Conservation (phyloP, 2,329 filamentous ascomycete genomes). For the Pyricularia pennisetigena region DNA sequence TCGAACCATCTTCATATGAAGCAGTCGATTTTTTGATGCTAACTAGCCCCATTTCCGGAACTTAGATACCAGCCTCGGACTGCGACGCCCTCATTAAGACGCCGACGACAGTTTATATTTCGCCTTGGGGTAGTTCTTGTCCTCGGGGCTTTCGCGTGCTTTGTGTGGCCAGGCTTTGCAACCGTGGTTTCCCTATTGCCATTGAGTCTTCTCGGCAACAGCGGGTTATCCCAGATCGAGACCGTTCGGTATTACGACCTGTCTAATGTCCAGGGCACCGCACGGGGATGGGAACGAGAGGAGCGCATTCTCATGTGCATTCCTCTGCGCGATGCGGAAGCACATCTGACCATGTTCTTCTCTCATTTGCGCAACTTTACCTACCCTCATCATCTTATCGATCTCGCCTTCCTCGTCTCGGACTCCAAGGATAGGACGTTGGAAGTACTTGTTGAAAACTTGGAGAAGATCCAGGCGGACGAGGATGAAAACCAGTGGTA, state of each 20-base stretch:
- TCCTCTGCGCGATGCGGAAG: slow-evolving; percentile 82
- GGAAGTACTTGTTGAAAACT: slow-evolving; percentile 59
- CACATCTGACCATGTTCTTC: slow-evolving; percentile 96
- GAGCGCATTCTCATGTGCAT: slow-evolving; percentile 94
- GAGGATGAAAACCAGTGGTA: slow-evolving; percentile 73
- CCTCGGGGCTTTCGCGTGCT: slow-evolving; percentile 59
- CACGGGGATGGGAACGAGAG: slow-evolving; percentile 89
- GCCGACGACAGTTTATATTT: slow-evolving; percentile 62
- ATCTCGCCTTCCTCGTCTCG: slow-evolving; percentile 91
- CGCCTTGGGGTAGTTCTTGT: slow-evolving; percentile 53
- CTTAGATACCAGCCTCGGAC: slow-evolving; percentile 76
- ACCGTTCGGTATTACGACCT: slow-evolving; percentile 97
- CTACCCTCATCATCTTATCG: slow-evolving; percentile 92
- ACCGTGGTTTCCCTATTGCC: slow-evolving; percentile 53
- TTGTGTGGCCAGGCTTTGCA: slow-evolving; percentile 58
- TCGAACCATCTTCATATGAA: slow-evolving; percentile 4
- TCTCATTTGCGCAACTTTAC: slow-evolving; percentile 94
- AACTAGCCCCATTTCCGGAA: not conserved
- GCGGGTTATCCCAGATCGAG: slow-evolving; percentile 67
- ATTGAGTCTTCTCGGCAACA: slow-evolving; percentile 58
- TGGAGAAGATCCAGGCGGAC: slow-evolving; percentile 72
- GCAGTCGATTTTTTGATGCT: not conserved
- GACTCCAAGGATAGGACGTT: slow-evolving; percentile 93
- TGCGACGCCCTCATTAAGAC: slow-evolving; percentile 59
- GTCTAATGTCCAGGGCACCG: slow-evolving; percentile 81